Conservation (phyloP, 78 protist species). For the Guillardia theta region DNA sequence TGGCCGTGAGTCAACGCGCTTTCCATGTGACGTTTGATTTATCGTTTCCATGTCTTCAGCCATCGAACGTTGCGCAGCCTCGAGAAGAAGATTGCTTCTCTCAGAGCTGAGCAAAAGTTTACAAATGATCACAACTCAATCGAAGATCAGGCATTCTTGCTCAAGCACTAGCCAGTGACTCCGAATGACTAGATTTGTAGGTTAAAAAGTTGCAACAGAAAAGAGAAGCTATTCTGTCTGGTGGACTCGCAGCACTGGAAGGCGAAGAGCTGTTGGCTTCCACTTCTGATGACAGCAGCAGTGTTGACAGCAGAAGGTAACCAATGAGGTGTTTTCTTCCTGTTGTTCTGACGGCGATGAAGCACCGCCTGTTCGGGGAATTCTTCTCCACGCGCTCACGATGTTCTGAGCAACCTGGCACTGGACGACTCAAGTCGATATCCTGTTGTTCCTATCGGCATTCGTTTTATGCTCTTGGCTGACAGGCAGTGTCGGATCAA, state of each 20-base stretch:
- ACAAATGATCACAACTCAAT: neutral
- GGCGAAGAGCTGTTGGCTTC: neutral
- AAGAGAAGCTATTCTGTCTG: conserved; percentile 19
- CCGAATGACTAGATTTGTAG: neutral
- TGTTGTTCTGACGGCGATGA: neutral
- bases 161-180: neutral
- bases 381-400: neutral
- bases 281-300: conserved; percentile 9
- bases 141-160: neutral
- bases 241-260: neutral
- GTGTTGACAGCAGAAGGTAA: neutral
- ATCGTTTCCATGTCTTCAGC: no score
- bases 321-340: neutral
- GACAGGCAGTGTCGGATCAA: neutral
- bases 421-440: no score
- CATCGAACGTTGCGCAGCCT: conserved; percentile 9
- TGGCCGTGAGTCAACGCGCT: no score
- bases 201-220: neutral
- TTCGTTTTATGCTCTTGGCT: no score
- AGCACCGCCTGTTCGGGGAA: neutral
- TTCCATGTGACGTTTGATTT: no score
- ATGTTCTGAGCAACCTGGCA: neutral
- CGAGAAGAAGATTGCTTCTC: neutral
- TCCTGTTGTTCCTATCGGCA: no score
- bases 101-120: conserved; percentile 5